A percentile compares a stretch with the other conserved stretches of the same genome.
Evolutionary conservation across 331 rosid species (phyloP).

Genomic region (Malus hybrid): DNA sequence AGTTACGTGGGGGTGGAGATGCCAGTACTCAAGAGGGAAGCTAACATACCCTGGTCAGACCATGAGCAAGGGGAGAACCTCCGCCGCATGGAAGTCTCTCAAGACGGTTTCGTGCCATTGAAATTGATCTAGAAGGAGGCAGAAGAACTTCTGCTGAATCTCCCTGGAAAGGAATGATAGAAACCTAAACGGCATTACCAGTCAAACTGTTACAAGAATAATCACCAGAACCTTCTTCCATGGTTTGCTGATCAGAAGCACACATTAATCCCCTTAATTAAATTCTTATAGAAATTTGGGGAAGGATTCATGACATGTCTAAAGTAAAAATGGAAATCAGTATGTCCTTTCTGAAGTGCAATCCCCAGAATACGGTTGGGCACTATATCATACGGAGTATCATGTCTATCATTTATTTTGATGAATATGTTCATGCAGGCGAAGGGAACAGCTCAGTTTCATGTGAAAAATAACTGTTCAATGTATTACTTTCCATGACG

Average conservation of each 20-base stretch:
- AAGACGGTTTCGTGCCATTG: slow-evolving; percentile 95
- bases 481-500: background rate
- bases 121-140: slow-evolving; percentile 97
- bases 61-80: slow-evolving; percentile 98
- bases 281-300: background rate
- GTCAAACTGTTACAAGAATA: background rate
- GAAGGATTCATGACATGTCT: background rate
- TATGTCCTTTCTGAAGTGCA: background rate
- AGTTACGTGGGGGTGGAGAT: background rate
- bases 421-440: background rate
- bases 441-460: background rate
- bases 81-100: slow-evolving; percentile 99
- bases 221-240: background rate
- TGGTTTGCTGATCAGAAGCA: background rate
- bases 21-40: background rate
- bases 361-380: background rate
- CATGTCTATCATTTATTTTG: background rate
- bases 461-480: background rate
- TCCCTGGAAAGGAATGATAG: slow-evolving; percentile 96
- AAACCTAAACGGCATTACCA: slow-evolving; percentile 50
- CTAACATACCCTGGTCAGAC: slow-evolving; percentile 72
- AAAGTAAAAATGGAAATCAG: background rate
- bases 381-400: background rate
- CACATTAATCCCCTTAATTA: background rate
- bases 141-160: slow-evolving; percentile 94